These are phyloP conservation scores for Moricandia arvensis DNA, from an alignment of 345 rosid genomes.

Conservation along the genomic window DNA sequence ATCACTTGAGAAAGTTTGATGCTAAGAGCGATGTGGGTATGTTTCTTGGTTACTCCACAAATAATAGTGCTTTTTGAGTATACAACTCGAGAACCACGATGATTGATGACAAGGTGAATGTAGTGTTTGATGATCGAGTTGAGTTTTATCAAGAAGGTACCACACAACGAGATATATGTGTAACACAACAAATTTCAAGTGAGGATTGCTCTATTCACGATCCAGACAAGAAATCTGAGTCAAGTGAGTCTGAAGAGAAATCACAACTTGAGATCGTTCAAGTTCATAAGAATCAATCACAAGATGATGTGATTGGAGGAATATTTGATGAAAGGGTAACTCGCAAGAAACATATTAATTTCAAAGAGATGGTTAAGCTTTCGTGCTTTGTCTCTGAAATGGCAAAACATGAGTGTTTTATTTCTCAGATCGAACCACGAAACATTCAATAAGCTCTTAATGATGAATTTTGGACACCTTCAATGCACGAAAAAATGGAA, in stretches of 20 bases:
- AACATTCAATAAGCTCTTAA: not conserved
- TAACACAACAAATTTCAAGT: not conserved
- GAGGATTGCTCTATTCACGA: no score
- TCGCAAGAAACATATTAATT: not conserved
- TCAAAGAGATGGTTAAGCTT: not conserved
- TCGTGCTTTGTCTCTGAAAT: not conserved
- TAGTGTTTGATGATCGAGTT: not conserved
- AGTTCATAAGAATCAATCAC: not conserved
- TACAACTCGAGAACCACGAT: not conserved
- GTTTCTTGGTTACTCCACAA: not conserved
- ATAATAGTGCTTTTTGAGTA: not conserved
- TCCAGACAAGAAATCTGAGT: not conserved
- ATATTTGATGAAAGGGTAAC: not conserved
- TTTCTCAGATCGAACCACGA: not conserved
- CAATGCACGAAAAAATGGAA: not conserved
- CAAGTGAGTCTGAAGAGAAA: no score
- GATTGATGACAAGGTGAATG: not conserved
- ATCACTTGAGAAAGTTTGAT: not conserved
- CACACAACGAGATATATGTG: not conserved
- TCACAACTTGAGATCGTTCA: no score
- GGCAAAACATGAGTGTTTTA: not conserved
- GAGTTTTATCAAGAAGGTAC: not conserved
- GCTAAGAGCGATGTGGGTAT: not conserved
- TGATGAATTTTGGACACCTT: not conserved
- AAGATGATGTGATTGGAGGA: not conserved